Percentiles rank a stretch among this genome's conserved stretches.
These are phyloP conservation scores for Symbiodinium natans DNA, from an alignment of 73 alveolate species.

Conservation along the genomic window DNA sequence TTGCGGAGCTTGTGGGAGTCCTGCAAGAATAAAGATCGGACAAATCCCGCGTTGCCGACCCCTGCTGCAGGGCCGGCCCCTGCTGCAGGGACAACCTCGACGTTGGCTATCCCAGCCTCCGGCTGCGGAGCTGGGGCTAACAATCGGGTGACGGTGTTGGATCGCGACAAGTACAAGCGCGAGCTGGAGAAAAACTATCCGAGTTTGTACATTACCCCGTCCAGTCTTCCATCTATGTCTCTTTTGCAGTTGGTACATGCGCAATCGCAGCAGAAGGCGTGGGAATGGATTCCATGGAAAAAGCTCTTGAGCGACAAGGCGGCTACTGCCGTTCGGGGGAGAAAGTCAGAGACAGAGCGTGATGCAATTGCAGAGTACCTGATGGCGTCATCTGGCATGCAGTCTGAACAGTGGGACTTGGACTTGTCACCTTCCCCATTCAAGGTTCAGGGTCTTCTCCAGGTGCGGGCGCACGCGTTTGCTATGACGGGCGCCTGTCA, in stretches of 20 bases:
- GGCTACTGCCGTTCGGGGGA: not conserved
- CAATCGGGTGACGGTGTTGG: not conserved
- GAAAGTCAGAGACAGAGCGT: not conserved
- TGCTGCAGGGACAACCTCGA: not conserved
- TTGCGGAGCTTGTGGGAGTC: not conserved
- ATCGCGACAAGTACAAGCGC: not conserved
- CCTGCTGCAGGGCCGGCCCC: too few species aligned
- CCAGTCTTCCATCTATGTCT: not conserved
- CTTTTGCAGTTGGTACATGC: not conserved
- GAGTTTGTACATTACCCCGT: not conserved
- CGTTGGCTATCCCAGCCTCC: not conserved
- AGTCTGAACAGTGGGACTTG: not conserved
- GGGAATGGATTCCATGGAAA: conserved; percentile 61
- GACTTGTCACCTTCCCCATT: conserved; percentile 6
- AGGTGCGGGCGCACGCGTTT: conserved; percentile 17
- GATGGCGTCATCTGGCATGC: too few species aligned
- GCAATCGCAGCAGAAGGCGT: not conserved
- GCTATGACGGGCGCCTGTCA: conserved; percentile 24
- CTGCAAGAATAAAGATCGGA: too few species aligned
- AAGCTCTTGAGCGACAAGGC: conserved; percentile 25
- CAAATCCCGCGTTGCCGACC: too few species aligned
- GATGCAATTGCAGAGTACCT: too few species aligned
- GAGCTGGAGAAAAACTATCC: not conserved
- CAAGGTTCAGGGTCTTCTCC: not conserved
- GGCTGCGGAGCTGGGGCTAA: not conserved